A percentile compares a stretch with the other conserved stretches of the same genome.
These are phyloP conservation scores for Colletotrichum tabaci DNA, from an alignment of 2,329 filamentous ascomycete genomes.

Conservation along the genomic window DNA sequence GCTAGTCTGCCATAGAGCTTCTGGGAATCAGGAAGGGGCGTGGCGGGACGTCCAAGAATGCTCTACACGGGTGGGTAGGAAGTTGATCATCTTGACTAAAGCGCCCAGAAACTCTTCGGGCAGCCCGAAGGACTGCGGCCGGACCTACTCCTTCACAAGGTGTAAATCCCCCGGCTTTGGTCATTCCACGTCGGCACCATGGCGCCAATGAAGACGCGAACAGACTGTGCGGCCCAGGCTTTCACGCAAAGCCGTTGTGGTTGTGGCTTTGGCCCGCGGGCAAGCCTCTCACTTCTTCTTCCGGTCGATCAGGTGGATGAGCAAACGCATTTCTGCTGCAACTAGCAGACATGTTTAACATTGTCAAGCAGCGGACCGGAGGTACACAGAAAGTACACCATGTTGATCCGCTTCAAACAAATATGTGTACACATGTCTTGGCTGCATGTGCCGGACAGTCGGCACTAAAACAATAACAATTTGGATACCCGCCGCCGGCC, in stretches of 20 bases:
- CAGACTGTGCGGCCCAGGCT: not conserved
- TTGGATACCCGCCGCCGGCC: not conserved
- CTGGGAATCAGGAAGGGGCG: too few relatives aligned
- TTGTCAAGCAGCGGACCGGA: not conserved
- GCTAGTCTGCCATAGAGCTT: too few relatives aligned
- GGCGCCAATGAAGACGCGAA: not conserved
- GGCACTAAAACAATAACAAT: not conserved
- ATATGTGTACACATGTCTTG: not conserved
- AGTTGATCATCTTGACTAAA: too few relatives aligned
- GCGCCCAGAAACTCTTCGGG: not conserved
- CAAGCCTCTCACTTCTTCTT: too few relatives aligned
- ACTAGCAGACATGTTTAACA: not conserved
- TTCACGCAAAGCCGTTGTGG: not conserved
- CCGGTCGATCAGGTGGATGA: slow-evolving; percentile 1
- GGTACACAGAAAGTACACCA: not conserved
- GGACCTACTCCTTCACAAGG: not conserved
- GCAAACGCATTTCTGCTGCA: not conserved
- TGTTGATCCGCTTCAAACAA: not conserved
- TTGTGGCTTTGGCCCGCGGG: not conserved
- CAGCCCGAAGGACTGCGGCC: too few relatives aligned
- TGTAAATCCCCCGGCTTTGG: not conserved
- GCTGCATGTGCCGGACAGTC: not conserved
- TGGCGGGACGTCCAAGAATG: too few relatives aligned
- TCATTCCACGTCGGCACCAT: too few relatives aligned
- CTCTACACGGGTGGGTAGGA: too few relatives aligned